These are phyloP conservation scores for Penicillium bialowiezense DNA, from an alignment of 495 filamentous ascomycete species.

Conservation along the genomic window DNA sequence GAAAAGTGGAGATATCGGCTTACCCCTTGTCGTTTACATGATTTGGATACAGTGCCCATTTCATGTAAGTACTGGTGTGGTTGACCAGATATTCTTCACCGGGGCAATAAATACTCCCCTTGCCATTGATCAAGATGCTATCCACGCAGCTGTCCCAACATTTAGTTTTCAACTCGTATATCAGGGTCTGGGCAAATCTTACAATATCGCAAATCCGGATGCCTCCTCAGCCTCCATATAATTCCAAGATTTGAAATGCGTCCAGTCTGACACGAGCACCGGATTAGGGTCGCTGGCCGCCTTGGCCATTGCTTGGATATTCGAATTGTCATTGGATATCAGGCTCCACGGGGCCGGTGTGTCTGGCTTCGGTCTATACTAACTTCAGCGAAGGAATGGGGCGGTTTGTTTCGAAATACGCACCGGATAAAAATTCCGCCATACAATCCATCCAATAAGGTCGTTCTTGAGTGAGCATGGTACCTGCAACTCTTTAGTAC, in stretches of 20 bases:
- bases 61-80: constrained; percentile 12
- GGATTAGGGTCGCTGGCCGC: constrained; percentile 37
- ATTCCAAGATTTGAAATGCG: constrained; percentile 41
- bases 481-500: constrained; percentile 13
- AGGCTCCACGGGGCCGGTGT: constrained; percentile 33
- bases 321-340: constrained; percentile 30
- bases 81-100: constrained; percentile 30
- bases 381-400: background rate
- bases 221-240: constrained; percentile 27
- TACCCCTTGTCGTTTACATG: constrained; percentile 40
- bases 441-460: constrained; percentile 48
- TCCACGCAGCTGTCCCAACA: constrained; percentile 34
- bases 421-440: constrained; percentile 37
- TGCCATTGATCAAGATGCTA: constrained; percentile 50
- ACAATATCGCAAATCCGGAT: constrained; percentile 35
- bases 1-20: constrained; percentile 2
- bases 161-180: background rate
- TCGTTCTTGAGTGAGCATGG: constrained; percentile 45
- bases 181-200: constrained; percentile 2
- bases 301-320: constrained; percentile 30
- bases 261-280: constrained; percentile 48
- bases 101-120: constrained; percentile 44
- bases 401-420: background rate
- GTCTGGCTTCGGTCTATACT: constrained; percentile 24
- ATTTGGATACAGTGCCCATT: constrained; percentile 11